phyloP scores from a whole-genome alignment of 2,329 filamentous ascomycete species.

The Stemphylium vesicarium region DNA sequence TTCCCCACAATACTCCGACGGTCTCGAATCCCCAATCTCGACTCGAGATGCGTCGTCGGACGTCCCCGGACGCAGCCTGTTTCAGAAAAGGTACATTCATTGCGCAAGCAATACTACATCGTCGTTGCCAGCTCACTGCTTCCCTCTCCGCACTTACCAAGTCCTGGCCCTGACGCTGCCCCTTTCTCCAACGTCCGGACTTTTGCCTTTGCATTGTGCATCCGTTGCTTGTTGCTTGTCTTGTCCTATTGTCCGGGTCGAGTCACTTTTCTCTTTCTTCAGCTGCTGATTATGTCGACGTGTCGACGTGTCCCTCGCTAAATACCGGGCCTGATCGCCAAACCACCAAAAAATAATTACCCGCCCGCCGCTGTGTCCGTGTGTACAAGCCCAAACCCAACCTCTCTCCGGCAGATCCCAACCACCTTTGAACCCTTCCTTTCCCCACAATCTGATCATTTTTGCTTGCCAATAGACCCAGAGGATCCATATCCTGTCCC shows the following conservation, averaged over 20 bases:
- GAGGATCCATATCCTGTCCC: too few relatives aligned
- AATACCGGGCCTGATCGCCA: too few relatives aligned
- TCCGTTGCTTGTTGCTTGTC: too few relatives aligned
- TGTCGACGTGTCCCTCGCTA: conserved; percentile 5
- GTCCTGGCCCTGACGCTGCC: neutral
- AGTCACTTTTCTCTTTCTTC: too few relatives aligned
- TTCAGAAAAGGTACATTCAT: conserved; percentile 1
- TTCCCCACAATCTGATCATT: conserved; percentile 14
- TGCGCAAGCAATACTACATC: conserved; percentile 10
- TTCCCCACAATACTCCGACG: conserved; percentile 8
- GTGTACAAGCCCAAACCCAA: neutral
- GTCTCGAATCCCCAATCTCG: conserved; percentile 9
- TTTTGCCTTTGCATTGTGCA: neutral
- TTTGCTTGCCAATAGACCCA: neutral
- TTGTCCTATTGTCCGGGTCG: too few relatives aligned
- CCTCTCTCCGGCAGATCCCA: conserved; percentile 1
- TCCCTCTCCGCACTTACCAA: conserved; percentile 13
- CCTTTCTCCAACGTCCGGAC: neutral
- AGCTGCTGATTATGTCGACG: too few relatives aligned
- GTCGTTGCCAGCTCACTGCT: conserved; percentile 15
- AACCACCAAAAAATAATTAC: neutral
- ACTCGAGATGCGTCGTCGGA: conserved; percentile 8
- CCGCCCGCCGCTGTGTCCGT: too few relatives aligned
- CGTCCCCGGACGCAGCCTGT: conserved; percentile 3
- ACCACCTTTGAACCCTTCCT: neutral